These are phyloP conservation scores for Solanum hybrid DNA, from an alignment of 305 asterid genomes.

Conservation along the genomic window DNA sequence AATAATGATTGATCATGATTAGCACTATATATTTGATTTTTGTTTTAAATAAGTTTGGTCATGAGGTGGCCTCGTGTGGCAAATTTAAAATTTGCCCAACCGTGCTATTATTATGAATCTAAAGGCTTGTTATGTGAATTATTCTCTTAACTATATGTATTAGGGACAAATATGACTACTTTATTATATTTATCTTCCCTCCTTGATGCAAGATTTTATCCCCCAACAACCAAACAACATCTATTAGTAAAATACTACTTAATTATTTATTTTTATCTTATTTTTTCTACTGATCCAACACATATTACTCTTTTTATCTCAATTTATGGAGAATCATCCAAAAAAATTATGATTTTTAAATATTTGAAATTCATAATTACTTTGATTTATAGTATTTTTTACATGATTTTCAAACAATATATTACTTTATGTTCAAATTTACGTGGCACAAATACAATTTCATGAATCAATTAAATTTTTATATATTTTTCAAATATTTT, in stretches of 20 bases:
- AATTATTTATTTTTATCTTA: background rate
- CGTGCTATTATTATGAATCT: background rate
- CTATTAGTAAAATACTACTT: background rate
- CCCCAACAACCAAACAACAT: background rate
- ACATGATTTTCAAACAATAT: no score
- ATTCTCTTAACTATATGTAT: background rate
- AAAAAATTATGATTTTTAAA: background rate
- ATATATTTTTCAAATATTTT: no score
- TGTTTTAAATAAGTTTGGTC: background rate
- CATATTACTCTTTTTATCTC: background rate
- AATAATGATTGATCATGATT: background rate
- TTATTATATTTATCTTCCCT: background rate
- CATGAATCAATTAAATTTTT: background rate
- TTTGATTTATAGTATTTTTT: no score
- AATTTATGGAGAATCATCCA: background rate
- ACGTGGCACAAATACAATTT: background rate
- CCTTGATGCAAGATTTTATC: background rate
- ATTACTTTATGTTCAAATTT: background rate
- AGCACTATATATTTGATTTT: background rate
- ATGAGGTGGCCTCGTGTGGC: background rate
- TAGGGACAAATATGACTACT: background rate
- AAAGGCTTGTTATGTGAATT: background rate
- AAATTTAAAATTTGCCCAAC: background rate
- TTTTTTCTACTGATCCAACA: background rate
- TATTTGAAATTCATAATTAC: background rate